Percentiles rank a stretch among this genome's conserved stretches.
Conservation (phyloP, 2,329 filamentous ascomycete species). For the Penicillium italicum region DNA sequence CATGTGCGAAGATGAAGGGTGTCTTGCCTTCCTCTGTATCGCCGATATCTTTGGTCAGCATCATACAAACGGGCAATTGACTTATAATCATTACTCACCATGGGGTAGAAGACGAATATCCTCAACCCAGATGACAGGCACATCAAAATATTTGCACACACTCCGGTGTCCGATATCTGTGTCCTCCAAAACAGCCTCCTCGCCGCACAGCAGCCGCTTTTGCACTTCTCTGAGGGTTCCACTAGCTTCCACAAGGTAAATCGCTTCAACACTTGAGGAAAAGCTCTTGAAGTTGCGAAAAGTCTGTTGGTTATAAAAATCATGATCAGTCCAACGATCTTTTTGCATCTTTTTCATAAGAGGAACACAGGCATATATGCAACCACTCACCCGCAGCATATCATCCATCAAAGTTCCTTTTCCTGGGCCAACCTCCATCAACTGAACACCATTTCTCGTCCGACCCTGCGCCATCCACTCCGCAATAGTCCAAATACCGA, state of each 20-base stretch:
- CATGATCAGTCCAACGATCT: slow-evolving; percentile 1
- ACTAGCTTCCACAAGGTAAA: slow-evolving; percentile 95
- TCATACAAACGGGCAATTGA: not conserved
- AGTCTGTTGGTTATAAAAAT: slow-evolving; percentile 53
- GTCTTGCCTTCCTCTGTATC: slow-evolving; percentile 61
- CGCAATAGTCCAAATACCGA: slow-evolving; percentile 91
- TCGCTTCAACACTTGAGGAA: slow-evolving; percentile 70
- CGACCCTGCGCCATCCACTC: slow-evolving; percentile 94
- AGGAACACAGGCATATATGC: not conserved
- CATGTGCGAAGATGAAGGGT: slow-evolving; percentile 92
- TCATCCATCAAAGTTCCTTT: slow-evolving; percentile 97
- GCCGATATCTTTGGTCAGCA: not conserved
- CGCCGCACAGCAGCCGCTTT: slow-evolving; percentile 75
- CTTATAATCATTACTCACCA: slow-evolving; percentile 44
- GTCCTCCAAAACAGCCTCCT: slow-evolving; percentile 62
- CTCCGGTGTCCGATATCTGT: slow-evolving; percentile 71
- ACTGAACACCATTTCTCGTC: slow-evolving; percentile 68
- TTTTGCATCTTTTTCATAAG: not conserved
- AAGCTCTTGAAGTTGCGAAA: slow-evolving; percentile 79
- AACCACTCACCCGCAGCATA: slow-evolving; percentile 71
- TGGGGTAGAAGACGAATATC: slow-evolving; percentile 78
- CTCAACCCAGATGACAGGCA: slow-evolving; percentile 86
- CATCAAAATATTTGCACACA: slow-evolving; percentile 67
- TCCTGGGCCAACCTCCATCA: slow-evolving; percentile 92
- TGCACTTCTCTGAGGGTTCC: slow-evolving; percentile 71